These are phyloP conservation scores for Huiozyma sinensis DNA, from an alignment of 805 yeast species.

Conservation along the genomic window DNA sequence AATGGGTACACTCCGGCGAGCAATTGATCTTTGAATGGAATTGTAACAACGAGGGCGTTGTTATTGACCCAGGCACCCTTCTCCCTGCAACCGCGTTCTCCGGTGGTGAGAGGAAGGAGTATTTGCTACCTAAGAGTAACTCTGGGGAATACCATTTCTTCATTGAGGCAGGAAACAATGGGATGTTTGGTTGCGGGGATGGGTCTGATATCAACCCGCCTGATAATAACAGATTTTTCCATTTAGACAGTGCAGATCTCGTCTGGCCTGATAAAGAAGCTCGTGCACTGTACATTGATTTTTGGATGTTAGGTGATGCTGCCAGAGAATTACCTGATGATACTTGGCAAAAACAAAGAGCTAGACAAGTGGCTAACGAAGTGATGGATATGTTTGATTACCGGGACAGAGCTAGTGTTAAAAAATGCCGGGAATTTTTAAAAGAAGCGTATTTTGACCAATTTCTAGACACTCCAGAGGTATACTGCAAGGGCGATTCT, in stretches of 20 bases:
- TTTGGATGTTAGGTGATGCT: constrained; percentile 82
- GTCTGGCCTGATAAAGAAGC: constrained; percentile 77
- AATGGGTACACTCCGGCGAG: constrained; percentile 35
- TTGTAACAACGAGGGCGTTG: constrained; percentile 73
- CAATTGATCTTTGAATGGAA: constrained; percentile 72
- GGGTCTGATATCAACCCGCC: constrained; percentile 57
- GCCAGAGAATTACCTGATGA: constrained; percentile 73
- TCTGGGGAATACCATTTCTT: constrained; percentile 53
- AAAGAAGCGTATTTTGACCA: constrained; percentile 48
- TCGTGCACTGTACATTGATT: constrained; percentile 66
- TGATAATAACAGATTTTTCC: constrained; percentile 61
- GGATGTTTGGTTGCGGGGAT: constrained; percentile 76
- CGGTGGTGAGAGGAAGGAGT: constrained; percentile 71
- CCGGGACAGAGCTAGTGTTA: constrained; percentile 44
- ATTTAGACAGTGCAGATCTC: constrained; percentile 59
- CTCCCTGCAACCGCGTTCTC: constrained; percentile 74
- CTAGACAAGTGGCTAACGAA: constrained; percentile 65
- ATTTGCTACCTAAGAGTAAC: constrained; percentile 49
- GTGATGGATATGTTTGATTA: constrained; percentile 82
- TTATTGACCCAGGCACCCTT: constrained; percentile 54
- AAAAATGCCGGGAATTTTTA: constrained; percentile 58
- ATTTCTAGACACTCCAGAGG: constrained; percentile 52
- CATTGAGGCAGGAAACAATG: constrained; percentile 86
- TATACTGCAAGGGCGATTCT: constrained; percentile 37
- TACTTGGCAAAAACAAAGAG: constrained; percentile 74